phyloP scores from a whole-genome alignment of 495 filamentous ascomycete genomes.

The Trichoderma erinaceum region DNA sequence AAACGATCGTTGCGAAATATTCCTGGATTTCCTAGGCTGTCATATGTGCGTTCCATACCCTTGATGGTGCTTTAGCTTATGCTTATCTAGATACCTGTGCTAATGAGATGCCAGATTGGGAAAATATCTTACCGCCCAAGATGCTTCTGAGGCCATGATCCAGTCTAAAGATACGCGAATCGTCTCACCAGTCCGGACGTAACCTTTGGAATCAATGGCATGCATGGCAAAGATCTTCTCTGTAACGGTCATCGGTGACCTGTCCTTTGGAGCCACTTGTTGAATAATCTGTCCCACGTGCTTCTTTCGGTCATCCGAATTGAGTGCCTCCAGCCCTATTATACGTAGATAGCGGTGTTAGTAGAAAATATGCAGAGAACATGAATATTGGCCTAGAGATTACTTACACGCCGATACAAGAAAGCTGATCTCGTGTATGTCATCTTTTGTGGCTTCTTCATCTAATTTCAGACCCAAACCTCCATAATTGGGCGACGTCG shows the following conservation, averaged over 20 bases:
- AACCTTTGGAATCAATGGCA: slow-evolving; percentile 30
- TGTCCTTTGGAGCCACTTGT: slow-evolving; percentile 20
- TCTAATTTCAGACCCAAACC: slow-evolving; percentile 10
- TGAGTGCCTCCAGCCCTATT: slow-evolving; percentile 36
- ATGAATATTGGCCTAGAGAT: neutral
- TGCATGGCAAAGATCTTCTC: slow-evolving; percentile 41
- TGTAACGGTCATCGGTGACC: slow-evolving; percentile 36
- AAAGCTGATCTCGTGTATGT: slow-evolving; percentile 14
- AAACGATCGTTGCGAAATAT: slow-evolving; percentile 45
- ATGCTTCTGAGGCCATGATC: slow-evolving; percentile 37
- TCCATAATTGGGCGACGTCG: slow-evolving; percentile 11
- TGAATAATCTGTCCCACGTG: slow-evolving; percentile 11
- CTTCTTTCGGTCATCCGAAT: slow-evolving; percentile 30
- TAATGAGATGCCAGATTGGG: neutral
- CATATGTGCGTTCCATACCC: slow-evolving; percentile 37
- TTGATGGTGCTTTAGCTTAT: slow-evolving; percentile 9
- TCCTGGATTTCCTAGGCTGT: slow-evolving; percentile 30
- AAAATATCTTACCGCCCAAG: slow-evolving; percentile 31
- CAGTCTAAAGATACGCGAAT: slow-evolving; percentile 40
- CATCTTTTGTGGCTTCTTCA: neutral
- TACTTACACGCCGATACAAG: slow-evolving; percentile 7
- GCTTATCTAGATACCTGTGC: neutral
- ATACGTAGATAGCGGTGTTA: slow-evolving; percentile 2
- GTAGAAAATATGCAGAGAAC: neutral
- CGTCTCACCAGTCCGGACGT: slow-evolving; percentile 32